Base-by-base conservation (phyloP, 768 basidiomycete genomes). In the Collybiopsis luxurians region DNA sequence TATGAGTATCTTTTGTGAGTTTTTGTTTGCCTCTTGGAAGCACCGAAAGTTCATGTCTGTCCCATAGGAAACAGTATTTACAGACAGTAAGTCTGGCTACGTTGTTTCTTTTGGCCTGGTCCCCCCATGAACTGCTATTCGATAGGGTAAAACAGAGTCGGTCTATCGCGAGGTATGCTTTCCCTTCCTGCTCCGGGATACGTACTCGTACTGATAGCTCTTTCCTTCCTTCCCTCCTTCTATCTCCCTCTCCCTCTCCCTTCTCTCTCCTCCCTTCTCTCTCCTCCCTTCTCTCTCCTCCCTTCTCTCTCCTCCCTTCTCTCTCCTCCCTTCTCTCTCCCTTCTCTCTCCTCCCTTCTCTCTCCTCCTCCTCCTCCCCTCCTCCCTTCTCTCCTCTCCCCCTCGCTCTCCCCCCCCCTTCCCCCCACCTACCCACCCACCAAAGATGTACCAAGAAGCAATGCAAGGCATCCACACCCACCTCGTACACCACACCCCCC, bases 1-100 rank as follows among this genome's bases (percentile, higher is more conserved):
- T 92, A 91, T 64, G 90, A 90, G 64, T 88, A 89, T 61, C 68
- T 87, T 12, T 63, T 88, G 83, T 84, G 42, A 71, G 83, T 69
- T 10, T 28, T 87, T 12, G 63, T 88, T 83, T 84, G 42, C 71
- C 82, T 69, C 11, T 28, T 51, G 17, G 7, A 24, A 28, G 13
- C 15, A 21, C 23, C 10, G n/a, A 12, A 38, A 24, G 4, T 47
- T 24, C 43, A 23, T 34, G 28, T 31, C 31, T 24, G 23, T 21
- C 60, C 17, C 15, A 45, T 54, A 68, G 76, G 48, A 86, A 85
- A 63, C 84, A 86, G 66, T 86, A 78, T 61, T 65, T 88, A 1
- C 86, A 88, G 64, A 88, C 86, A n/a, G 83, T 81, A 46, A 57
- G 75, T 13, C 43, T 59, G 61, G 23, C 50, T 34, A 13, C 36